Conservation (phyloP, 345 rosid genomes). For the Citrus sp. region DNA sequence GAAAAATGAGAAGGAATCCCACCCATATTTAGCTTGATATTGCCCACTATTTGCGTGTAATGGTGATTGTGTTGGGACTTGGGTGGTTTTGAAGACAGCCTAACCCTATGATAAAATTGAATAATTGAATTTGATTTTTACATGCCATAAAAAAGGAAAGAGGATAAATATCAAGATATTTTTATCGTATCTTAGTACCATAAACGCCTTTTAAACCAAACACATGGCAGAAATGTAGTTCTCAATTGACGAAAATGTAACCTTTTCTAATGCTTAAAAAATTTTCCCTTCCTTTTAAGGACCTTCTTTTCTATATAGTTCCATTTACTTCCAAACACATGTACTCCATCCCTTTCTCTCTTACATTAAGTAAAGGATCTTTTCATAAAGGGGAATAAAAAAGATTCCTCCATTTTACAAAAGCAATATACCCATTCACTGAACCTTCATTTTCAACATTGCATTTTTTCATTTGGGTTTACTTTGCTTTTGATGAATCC, state of each 20-base stretch:
- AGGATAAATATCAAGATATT: neutral
- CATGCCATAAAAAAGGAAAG: no score
- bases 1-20: no score
- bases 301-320: no score
- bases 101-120: no score
- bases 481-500: neutral
- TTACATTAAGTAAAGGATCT: conserved; percentile 13
- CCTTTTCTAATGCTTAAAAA: neutral
- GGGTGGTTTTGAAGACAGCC: no score
- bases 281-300: neutral
- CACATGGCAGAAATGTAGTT: neutral
- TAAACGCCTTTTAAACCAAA: neutral
- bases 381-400: conserved; percentile 1
- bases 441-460: neutral
- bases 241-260: neutral
- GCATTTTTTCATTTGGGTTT: neutral
- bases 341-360: conserved; percentile 6
- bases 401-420: neutral
- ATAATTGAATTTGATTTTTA: no score
- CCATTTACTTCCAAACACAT: neutral
- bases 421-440: neutral
- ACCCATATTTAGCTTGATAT: no score
- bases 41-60: no score
- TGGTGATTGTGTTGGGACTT: no score
- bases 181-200: neutral